phyloP scores from a whole-genome alignment of 331 rosid species.

The Arachis monticola region DNA sequence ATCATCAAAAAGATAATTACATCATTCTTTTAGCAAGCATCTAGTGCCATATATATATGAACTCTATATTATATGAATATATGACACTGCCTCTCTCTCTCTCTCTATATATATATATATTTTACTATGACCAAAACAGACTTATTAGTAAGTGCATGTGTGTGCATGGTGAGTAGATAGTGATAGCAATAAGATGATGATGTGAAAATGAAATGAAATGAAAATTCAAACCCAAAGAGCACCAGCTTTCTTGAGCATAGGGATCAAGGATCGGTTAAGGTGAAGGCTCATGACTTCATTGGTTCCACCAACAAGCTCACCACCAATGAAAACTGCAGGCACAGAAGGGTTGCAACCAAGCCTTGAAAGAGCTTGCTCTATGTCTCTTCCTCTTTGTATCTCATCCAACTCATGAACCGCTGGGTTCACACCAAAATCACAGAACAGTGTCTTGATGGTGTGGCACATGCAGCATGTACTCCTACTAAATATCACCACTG shows the following conservation, averaged over 20 bases:
- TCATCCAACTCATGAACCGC: conserved; percentile 79
- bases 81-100: conserved; percentile 3
- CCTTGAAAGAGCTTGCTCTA: conserved; percentile 76
- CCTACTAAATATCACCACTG: conserved; percentile 93
- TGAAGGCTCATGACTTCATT: conserved; percentile 94
- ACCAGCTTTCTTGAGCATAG: conserved; percentile 82
- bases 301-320: conserved; percentile 80
- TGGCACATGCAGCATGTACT: conserved; percentile 90
- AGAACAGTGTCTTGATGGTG: conserved; percentile 69
- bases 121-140: conserved; percentile 29
- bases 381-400: conserved; percentile 72
- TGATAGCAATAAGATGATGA: neutral
- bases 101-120: conserved; percentile 18
- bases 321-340: conserved; percentile 84
- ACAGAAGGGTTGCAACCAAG: conserved; percentile 75
- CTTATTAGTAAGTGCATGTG: conserved; percentile 32
- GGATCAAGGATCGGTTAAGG: conserved; percentile 76
- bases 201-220: neutral
- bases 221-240: conserved; percentile 78
- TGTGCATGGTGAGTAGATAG: neutral
- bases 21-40: neutral
- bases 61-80: conserved; percentile 34
- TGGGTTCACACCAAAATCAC: conserved; percentile 86
- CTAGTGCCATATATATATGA: conserved; percentile 11
- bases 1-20: conserved; percentile 29